phyloP scores from a whole-genome alignment of 768 basidiomycete species.

The Psilocybe sp. region DNA sequence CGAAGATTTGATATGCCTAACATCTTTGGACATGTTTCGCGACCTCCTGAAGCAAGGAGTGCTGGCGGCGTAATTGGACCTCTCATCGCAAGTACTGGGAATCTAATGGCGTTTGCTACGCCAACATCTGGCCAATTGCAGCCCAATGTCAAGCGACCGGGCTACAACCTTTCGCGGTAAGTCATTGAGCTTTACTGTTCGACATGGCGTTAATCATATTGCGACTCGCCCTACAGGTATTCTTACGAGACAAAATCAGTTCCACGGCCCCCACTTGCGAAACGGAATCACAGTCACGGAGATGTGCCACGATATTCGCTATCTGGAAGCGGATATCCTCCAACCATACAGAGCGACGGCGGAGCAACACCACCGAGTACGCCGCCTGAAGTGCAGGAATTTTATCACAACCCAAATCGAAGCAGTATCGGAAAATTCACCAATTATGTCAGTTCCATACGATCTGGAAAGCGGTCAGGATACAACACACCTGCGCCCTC shows the following conservation, averaged over 20 bases:
- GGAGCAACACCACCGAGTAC: not conserved
- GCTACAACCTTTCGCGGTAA: conserved; percentile 64
- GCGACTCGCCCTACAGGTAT: conserved; percentile 4
- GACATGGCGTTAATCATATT: not conserved
- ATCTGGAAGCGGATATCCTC: not conserved
- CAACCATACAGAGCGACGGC: too few relatives aligned
- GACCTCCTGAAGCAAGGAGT: conserved; percentile 43
- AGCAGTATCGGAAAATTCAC: conserved; percentile 10
- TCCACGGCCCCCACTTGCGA: too few relatives aligned
- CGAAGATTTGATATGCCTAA: conserved; percentile 4
- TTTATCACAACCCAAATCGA: conserved; percentile 6
- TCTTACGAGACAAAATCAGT: conserved; percentile 5
- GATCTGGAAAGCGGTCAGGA: conserved; percentile 13
- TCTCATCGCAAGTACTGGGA: conserved; percentile 67
- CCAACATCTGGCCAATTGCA: conserved; percentile 45
- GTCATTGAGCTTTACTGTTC: not conserved
- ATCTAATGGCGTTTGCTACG: conserved; percentile 59
- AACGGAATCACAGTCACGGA: not conserved
- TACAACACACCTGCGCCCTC: conserved; percentile 14
- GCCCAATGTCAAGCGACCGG: conserved; percentile 60
- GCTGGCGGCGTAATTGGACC: conserved; percentile 67
- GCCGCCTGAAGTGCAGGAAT: not conserved
- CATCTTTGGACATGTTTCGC: conserved; percentile 11
- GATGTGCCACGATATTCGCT: not conserved
- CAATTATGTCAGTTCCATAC: conserved; percentile 12